Base-by-base conservation (phyloP, 257 asterid genomes). In the Datura wrightii region DNA sequence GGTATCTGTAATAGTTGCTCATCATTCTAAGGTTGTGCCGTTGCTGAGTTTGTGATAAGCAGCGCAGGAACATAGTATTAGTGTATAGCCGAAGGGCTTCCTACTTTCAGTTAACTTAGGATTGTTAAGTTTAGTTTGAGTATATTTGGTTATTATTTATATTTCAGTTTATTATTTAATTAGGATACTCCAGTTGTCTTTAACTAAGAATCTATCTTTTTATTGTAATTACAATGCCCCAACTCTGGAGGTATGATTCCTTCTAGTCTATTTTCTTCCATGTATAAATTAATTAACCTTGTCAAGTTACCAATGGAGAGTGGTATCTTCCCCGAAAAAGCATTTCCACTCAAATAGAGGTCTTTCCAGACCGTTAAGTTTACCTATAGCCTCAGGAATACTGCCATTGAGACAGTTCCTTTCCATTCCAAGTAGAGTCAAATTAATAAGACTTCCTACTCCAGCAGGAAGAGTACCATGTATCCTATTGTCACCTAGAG, bases 401-500 rank as follows among this genome's bases (percentile, higher is more conserved):
- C 18, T 24, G 9, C 87, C 84, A 8, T 79, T 50, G 4, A 85
- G 66, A 8, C 2, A 53, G 63, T 86, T 80, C 1, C 36, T 59
- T 5, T 52, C 50, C 52, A 84, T 9, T 37, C 15, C 59, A 3
- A 84, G 34, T 8, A 3, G 11, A 3, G 58, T 83, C 79, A 89
- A 83, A 9, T 56, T 80, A 34, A 46, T 41, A 6, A 89, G 89
- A 44, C 67, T 86, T 13, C 74, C 80, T 1, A 86, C 54, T 53
- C 84, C 82, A 4, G 44, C 5, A 7, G 89, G 91, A 54, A 89
- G 55, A 18, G 36, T 41, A 60, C 89, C 91, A 44, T 60, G 69
- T 3, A 88, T 66, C 16, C 48, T 39, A 85, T 86, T 88, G 34
- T 66, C 15, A 5, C 84, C 89, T 9, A 89, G 37, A n/a, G 63